phyloP scores from a whole-genome alignment of 139 green algal genomes.

The Eudorina sp. region DNA sequence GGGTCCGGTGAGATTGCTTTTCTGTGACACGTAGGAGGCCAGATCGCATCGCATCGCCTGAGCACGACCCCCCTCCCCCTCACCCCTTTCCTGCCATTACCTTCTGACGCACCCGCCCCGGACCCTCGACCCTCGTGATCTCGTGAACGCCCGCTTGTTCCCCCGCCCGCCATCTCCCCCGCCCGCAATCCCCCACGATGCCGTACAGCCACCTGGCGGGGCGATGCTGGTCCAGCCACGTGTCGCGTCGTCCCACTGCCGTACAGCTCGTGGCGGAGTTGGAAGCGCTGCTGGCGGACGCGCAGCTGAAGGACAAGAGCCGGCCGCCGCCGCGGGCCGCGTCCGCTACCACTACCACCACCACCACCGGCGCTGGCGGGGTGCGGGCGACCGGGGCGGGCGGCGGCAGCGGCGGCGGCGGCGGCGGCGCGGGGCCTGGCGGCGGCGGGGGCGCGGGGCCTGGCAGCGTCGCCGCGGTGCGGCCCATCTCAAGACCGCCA shows the following conservation, averaged over 20 bases:
- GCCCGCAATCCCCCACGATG: not conserved
- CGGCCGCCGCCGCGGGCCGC: not conserved
- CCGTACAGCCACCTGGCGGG: slow-evolving; percentile 13
- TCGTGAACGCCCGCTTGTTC: not conserved
- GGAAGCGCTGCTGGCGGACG: slow-evolving; percentile 10
- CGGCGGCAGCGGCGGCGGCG: not conserved
- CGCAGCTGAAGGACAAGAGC: not conserved
- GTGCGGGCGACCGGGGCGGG: not conserved
- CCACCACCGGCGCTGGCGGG: not conserved
- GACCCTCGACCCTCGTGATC: too few species aligned
- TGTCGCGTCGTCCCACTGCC: not conserved
- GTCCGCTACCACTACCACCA: not conserved
- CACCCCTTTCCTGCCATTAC: not conserved
- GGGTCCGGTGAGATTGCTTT: too few species aligned
- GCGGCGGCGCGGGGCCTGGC: not conserved
- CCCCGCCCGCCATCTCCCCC: not conserved
- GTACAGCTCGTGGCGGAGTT: slow-evolving; percentile 14
- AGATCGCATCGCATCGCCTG: too few species aligned
- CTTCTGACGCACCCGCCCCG: too few species aligned
- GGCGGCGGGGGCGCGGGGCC: not conserved
- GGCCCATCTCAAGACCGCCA: not conserved
- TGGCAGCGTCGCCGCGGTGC: not conserved
- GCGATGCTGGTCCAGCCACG: slow-evolving; percentile 4
- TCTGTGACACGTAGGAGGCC: too few species aligned
- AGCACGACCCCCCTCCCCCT: not conserved